Evolutionary conservation across 2,329 filamentous ascomycete genomes (phyloP).

Genomic region (Elsinoe australis): DNA sequence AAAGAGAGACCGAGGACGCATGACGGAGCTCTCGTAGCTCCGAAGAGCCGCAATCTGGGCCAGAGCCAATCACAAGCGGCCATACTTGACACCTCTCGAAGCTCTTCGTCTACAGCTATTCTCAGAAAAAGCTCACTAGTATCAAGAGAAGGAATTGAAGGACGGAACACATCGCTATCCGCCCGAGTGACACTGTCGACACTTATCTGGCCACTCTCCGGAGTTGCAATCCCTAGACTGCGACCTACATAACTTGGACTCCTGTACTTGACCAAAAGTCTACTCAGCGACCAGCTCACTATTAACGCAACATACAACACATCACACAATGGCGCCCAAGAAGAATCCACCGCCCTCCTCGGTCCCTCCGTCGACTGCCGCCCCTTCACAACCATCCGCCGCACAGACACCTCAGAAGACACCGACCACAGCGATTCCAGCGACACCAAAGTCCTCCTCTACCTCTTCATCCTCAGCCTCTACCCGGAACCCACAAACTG

Average conservation of each 20-base stretch:
- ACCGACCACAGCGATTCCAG: conserved; percentile 19
- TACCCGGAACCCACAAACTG: conserved; percentile 28
- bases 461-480: conserved; percentile 18
- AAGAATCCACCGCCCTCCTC: conserved; percentile 26
- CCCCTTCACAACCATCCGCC: conserved; percentile 23
- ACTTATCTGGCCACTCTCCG: too few species aligned
- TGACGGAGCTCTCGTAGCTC: conserved; percentile 9
- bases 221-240: too few species aligned
- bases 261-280: background rate
- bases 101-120: conserved; percentile 1
- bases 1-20: background rate
- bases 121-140: background rate
- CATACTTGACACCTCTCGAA: conserved; percentile 8
- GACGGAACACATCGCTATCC: conserved; percentile 10
- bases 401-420: conserved; percentile 23
- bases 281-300: background rate
- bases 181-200: too few species aligned
- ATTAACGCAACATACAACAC: background rate
- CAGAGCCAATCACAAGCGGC: conserved; percentile 13
- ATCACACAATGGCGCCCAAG: conserved; percentile 27
- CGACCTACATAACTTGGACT: background rate
- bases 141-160: conserved; percentile 9
- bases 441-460: conserved; percentile 24
- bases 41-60: background rate
- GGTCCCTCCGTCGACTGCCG: conserved; percentile 23